Percentiles rank a stretch among this genome's conserved stretches.
Evolutionary conservation across 441 rosid genomes (phyloP).

Genomic region (Raphanus hybrid): DNA sequence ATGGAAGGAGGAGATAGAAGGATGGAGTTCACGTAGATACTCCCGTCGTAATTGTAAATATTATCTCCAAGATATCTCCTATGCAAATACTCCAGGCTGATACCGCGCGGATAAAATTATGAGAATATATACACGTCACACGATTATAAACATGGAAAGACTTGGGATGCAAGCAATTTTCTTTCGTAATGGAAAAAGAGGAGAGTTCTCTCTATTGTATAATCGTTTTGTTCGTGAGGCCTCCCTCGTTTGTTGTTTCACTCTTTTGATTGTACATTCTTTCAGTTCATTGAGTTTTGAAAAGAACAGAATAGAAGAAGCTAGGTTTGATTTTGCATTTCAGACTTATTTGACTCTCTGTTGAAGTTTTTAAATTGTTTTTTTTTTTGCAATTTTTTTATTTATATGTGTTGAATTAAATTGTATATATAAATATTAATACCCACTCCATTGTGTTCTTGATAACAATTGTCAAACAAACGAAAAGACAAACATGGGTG

Average conservation of each 20-base stretch:
- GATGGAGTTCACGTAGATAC: too few species aligned
- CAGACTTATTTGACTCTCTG: not conserved
- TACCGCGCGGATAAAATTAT: too few species aligned
- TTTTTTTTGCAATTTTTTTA: not conserved
- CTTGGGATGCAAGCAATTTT: constrained; percentile 17
- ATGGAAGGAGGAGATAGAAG: constrained; percentile 67
- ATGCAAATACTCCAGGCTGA: constrained; percentile 13
- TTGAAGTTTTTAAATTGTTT: not conserved
- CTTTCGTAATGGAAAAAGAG: constrained; percentile 15
- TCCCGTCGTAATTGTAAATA: too few species aligned
- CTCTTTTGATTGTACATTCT: not conserved
- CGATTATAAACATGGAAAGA: constrained; percentile 14
- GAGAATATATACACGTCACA: constrained; percentile 13
- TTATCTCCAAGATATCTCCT: not conserved
- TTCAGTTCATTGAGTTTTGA: constrained; percentile 31
- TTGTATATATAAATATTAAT: not conserved
- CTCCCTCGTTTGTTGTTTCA: too few species aligned
- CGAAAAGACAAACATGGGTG: not conserved
- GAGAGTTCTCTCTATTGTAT: not conserved
- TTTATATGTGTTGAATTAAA: not conserved
- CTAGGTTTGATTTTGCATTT: not conserved
- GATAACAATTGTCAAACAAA: not conserved
- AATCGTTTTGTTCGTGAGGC: too few species aligned
- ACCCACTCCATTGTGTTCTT: not conserved
- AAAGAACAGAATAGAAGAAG: not conserved